Percentiles rank a stretch among this genome's conserved stretches.
These are phyloP conservation scores for Tuber brumale DNA, from an alignment of 495 filamentous ascomycete species.

Conservation along the genomic window DNA sequence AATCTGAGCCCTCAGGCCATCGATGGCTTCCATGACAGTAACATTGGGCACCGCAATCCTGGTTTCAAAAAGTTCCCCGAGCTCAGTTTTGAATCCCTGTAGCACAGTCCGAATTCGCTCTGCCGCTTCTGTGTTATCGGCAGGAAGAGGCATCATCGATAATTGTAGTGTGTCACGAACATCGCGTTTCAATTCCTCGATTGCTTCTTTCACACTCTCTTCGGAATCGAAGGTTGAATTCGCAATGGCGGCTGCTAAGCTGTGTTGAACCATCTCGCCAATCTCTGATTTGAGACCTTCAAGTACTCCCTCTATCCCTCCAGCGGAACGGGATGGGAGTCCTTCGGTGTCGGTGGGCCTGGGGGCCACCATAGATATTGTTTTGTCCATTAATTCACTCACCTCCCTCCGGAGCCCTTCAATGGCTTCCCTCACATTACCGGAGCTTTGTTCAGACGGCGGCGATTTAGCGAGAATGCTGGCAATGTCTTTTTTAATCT, in stretches of 20 bases:
- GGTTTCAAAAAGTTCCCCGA: slow-evolving; percentile 12
- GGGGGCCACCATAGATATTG: slow-evolving; percentile 17
- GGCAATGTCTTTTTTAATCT: slow-evolving; percentile 33
- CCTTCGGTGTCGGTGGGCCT: not conserved
- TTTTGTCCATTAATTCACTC: slow-evolving; percentile 34
- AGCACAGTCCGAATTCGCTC: slow-evolving; percentile 31
- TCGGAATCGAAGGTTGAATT: slow-evolving; percentile 41
- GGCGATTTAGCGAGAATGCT: slow-evolving; percentile 28
- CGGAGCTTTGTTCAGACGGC: slow-evolving; percentile 4
- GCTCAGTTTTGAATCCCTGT: slow-evolving; percentile 24
- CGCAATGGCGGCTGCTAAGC: slow-evolving; percentile 38
- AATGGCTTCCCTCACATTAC: slow-evolving; percentile 27
- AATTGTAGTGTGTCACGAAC: slow-evolving; percentile 40
- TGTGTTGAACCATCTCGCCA: slow-evolving; percentile 45
- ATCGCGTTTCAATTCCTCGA: slow-evolving; percentile 40
- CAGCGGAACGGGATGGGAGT: slow-evolving; percentile 43
- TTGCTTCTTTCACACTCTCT: slow-evolving; percentile 39
- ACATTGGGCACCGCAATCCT: slow-evolving; percentile 6
- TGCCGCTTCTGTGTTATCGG: slow-evolving; percentile 31
- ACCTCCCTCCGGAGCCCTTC: slow-evolving; percentile 40
- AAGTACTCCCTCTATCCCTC: slow-evolving; percentile 58
- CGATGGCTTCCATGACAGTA: slow-evolving; percentile 23
- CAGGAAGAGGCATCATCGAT: slow-evolving; percentile 37
- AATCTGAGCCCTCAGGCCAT: slow-evolving; percentile 26
- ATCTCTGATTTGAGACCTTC: slow-evolving; percentile 61